These are phyloP conservation scores for Monilinia aucupariae DNA, from an alignment of 2,329 filamentous ascomycete species.

Conservation along the genomic window DNA sequence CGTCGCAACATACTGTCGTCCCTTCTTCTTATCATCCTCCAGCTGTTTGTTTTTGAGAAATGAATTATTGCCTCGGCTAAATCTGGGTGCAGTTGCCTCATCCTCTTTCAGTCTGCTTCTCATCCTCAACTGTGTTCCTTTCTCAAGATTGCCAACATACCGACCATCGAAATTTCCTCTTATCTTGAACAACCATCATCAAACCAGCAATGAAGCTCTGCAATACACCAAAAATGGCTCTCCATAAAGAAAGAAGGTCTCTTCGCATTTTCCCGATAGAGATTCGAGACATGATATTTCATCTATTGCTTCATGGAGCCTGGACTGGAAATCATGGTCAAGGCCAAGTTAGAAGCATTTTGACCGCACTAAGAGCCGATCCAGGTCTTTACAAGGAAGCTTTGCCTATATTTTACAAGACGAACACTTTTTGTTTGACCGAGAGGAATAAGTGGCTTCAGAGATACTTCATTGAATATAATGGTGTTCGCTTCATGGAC, in stretches of 20 bases:
- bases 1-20: no score
- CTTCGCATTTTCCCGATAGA: background rate
- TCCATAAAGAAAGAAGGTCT: background rate
- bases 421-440: background rate
- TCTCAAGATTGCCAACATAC: background rate
- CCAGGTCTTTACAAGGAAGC: slow-evolving; percentile 1
- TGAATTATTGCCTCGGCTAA: background rate
- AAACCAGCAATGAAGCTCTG: background rate
- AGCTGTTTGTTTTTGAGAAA: background rate
- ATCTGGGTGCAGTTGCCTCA: no score
- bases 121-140: background rate
- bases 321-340: background rate
- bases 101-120: background rate
- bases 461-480: background rate
- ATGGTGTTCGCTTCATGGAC: background rate
- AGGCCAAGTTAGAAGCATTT: background rate
- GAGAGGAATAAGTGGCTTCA: background rate
- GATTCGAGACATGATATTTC: background rate
- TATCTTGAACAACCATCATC: background rate
- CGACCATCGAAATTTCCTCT: background rate
- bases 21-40: background rate
- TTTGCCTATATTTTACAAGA: background rate
- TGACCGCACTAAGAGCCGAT: slow-evolving; percentile 2
- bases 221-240: background rate
- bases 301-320: background rate